These are phyloP conservation scores for Acer negundo DNA, from an alignment of 345 rosid genomes.

Conservation along the genomic window DNA sequence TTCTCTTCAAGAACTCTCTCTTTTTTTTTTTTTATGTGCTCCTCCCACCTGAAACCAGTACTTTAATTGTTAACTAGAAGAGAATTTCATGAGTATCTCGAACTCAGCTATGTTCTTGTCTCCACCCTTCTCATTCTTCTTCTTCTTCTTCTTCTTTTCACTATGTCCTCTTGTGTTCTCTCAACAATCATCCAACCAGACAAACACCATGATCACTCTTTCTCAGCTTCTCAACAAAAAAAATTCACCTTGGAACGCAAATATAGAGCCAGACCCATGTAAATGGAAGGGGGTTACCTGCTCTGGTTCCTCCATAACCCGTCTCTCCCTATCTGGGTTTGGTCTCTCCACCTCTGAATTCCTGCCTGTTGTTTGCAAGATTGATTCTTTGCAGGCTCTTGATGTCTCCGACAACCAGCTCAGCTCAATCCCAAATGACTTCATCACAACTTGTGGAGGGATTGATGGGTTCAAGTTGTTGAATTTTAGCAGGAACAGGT, in stretches of 20 bases:
- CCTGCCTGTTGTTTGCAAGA: slow-evolving; percentile 49
- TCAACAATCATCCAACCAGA: slow-evolving; percentile 42
- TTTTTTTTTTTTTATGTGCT: neutral
- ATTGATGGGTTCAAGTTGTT: slow-evolving; percentile 46
- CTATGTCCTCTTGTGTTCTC: slow-evolving; percentile 30
- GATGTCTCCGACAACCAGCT: slow-evolving; percentile 56
- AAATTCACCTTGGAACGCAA: slow-evolving; percentile 39
- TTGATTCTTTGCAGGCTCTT: slow-evolving; percentile 56
- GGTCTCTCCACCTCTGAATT: slow-evolving; percentile 41
- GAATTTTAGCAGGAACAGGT: slow-evolving; percentile 53
- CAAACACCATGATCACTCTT: slow-evolving; percentile 40
- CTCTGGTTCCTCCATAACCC: slow-evolving; percentile 37
- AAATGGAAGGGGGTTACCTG: slow-evolving; percentile 60
- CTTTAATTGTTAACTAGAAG: neutral
- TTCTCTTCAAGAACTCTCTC: neutral
- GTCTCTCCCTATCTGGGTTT: slow-evolving; percentile 40
- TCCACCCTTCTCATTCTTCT: slow-evolving; percentile 27
- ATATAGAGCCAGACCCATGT: slow-evolving; percentile 47
- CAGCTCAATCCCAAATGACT: slow-evolving; percentile 47
- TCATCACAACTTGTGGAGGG: slow-evolving; percentile 42
- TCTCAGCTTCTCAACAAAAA: slow-evolving; percentile 27
- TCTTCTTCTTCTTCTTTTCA: neutral
- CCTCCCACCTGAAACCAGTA: neutral
- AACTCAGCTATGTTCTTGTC: neutral
- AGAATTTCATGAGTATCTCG: neutral